phyloP scores from a whole-genome alignment of 371 early-diverging fungal species.

The Batrachochytrium dendrobatidis region DNA sequence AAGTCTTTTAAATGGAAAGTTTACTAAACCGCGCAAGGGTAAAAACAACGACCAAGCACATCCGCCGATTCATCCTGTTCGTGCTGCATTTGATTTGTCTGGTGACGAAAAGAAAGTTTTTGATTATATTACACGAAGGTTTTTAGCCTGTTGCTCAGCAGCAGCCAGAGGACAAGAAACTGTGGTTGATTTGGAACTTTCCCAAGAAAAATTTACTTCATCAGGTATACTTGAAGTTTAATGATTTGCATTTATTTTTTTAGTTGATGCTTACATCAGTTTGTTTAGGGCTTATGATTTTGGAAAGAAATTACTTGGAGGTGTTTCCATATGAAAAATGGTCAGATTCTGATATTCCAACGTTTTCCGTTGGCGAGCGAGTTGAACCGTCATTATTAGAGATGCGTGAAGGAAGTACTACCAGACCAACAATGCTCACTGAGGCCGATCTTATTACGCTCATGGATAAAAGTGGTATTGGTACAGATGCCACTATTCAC shows the following conservation, averaged over 20 bases:
- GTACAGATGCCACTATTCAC: slow-evolving; percentile 99
- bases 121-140: slow-evolving; percentile 89
- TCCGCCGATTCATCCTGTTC: slow-evolving; percentile 96
- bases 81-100: slow-evolving; percentile 49
- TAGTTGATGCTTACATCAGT: neutral
- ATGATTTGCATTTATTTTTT: slow-evolving; percentile 6
- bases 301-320: slow-evolving; percentile 88
- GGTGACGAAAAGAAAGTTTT: slow-evolving; percentile 76
- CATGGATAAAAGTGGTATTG: slow-evolving; percentile 99
- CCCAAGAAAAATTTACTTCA: slow-evolving; percentile 62
- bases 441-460: slow-evolving; percentile 91
- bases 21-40: slow-evolving; percentile 80
- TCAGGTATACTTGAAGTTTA: slow-evolving; percentile 36
- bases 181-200: slow-evolving; percentile 57
- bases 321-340: slow-evolving; percentile 95
- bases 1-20: slow-evolving; percentile 66
- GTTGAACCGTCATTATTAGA: slow-evolving; percentile 60
- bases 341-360: slow-evolving; percentile 64
- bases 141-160: slow-evolving; percentile 90
- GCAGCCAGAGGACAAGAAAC: slow-evolving; percentile 93
- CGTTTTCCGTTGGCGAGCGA: slow-evolving; percentile 65
- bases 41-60: slow-evolving; percentile 97
- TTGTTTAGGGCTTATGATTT: slow-evolving; percentile 61
- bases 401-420: slow-evolving; percentile 68
- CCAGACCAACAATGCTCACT: slow-evolving; percentile 75